phyloP scores from a whole-genome alignment of 2,329 filamentous ascomycete genomes.

The Pseudogymnoascus sp. region DNA sequence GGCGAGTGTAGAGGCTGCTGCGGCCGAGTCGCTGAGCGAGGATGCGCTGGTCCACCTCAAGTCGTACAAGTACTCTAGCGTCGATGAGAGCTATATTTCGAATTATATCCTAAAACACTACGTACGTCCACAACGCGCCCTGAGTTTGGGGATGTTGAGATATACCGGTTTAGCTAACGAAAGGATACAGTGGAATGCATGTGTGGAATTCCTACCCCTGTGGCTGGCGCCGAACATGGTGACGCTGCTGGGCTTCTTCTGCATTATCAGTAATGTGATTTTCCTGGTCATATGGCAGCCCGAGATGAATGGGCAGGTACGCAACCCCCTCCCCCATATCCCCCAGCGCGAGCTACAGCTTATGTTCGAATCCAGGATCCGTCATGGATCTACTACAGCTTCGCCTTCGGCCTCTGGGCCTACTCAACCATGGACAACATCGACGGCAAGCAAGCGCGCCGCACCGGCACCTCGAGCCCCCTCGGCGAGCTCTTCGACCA shows the following conservation, averaged over 20 bases:
- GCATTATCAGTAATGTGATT: slow-evolving; percentile 78
- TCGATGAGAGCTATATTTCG: slow-evolving; percentile 91
- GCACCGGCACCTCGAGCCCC: slow-evolving; percentile 90
- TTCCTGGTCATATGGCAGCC: slow-evolving; percentile 26
- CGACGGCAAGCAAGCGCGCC: slow-evolving; percentile 91
- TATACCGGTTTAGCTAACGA: slow-evolving; percentile 15
- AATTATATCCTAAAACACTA: slow-evolving; percentile 92
- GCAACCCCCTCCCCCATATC: not conserved
- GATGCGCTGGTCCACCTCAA: slow-evolving; percentile 87
- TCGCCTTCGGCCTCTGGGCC: slow-evolving; percentile 94
- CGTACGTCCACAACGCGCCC: slow-evolving; percentile 48
- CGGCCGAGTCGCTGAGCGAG: slow-evolving; percentile 71
- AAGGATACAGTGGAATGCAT: slow-evolving; percentile 78
- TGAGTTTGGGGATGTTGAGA: slow-evolving; percentile 21
- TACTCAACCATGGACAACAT: slow-evolving; percentile 99
- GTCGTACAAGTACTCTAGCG: slow-evolving; percentile 93
- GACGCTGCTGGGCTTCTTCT: slow-evolving; percentile 88
- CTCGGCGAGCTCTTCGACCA: slow-evolving; percentile 97
- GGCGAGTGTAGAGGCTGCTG: slow-evolving; percentile 40
- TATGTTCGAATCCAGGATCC: slow-evolving; percentile 51
- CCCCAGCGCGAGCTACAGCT: slow-evolving; percentile 4
- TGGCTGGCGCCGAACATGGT: slow-evolving; percentile 99
- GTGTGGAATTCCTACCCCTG: slow-evolving; percentile 83
- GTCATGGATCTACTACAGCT: slow-evolving; percentile 91
- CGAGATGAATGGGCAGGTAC: slow-evolving; percentile 6